phyloP scores from a whole-genome alignment of 164 flowering plant genomes.

The Chimonanthus salicifolius region DNA sequence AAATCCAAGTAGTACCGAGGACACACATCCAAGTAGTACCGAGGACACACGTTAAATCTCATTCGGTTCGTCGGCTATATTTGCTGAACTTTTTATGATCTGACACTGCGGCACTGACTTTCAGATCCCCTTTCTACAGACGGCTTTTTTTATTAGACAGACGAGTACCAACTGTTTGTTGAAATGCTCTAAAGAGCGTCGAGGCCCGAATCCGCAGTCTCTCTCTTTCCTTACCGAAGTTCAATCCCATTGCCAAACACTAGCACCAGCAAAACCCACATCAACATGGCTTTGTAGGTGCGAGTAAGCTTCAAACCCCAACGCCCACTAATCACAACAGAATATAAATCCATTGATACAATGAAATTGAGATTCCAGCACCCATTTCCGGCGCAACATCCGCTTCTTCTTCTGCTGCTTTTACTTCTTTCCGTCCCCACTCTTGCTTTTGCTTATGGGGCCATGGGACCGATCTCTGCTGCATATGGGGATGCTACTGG shows the following conservation, averaged over 20 bases:
- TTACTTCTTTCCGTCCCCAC: constrained; percentile 13
- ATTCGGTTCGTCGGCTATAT: not conserved
- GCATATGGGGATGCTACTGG: constrained; percentile 46
- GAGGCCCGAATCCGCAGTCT: not conserved
- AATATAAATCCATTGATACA: not conserved
- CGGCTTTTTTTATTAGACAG: not conserved
- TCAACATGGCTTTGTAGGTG: not conserved
- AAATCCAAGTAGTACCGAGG: not conserved
- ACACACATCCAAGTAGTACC: not conserved
- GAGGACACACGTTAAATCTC: not conserved
- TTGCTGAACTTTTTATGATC: not conserved
- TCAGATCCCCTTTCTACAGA: not conserved
- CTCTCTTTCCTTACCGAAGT: not conserved
- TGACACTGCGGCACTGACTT: not conserved
- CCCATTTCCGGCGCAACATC: not conserved
- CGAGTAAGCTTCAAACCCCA: not conserved
- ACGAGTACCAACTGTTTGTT: not conserved
- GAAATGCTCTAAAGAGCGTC: not conserved
- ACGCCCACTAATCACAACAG: not conserved
- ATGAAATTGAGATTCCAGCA: not conserved
- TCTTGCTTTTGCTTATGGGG: constrained; percentile 52
- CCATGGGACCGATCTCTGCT: constrained; percentile 81
- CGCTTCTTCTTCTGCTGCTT: constrained; percentile 7
- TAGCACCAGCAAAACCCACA: not conserved
- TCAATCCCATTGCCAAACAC: not conserved